These are phyloP conservation scores for Aegilops sharonensis DNA, from an alignment of 176 grass and related monocot species.

Conservation along the genomic window DNA sequence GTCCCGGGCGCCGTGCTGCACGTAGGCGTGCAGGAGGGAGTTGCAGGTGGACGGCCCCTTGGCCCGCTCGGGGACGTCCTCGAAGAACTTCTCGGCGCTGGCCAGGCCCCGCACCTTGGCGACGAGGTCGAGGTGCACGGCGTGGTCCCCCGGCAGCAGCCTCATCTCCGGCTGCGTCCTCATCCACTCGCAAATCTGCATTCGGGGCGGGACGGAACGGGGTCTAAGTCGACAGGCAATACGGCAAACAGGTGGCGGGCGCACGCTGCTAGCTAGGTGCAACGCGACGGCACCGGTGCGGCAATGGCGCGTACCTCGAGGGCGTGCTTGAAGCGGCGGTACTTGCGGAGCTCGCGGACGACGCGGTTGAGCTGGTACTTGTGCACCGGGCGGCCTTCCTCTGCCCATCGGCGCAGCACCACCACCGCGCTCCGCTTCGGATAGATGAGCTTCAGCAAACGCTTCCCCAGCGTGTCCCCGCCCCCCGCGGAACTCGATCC, in stretches of 20 bases:
- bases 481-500: neutral
- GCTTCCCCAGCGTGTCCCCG: slow-evolving; percentile 53
- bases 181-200: slow-evolving; percentile 93
- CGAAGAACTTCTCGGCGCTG: slow-evolving; percentile 84
- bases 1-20: slow-evolving; percentile 37
- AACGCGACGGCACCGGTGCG: neutral
- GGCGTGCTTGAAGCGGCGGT: slow-evolving; percentile 78
- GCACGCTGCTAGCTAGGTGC: neutral
- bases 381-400: slow-evolving; percentile 64
- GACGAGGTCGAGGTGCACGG: slow-evolving; percentile 86
- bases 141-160: slow-evolving; percentile 76
- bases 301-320: slow-evolving; percentile 43
- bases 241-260: slow-evolving; percentile 29
- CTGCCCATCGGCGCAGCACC: slow-evolving; percentile 60
- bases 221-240: slow-evolving; percentile 18
- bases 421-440: slow-evolving; percentile 71
- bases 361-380: slow-evolving; percentile 94
- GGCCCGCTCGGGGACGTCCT: slow-evolving; percentile 83
- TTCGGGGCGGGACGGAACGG: too few species aligned
- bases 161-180: slow-evolving; percentile 60
- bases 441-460: slow-evolving; percentile 60
- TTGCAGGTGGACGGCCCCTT: slow-evolving; percentile 62
- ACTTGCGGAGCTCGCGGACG: slow-evolving; percentile 81
- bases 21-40: slow-evolving; percentile 74
- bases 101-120: slow-evolving; percentile 64